Conservation (phyloP, 2,329 filamentous ascomycete genomes). For the Fusarium heterosporum region DNA sequence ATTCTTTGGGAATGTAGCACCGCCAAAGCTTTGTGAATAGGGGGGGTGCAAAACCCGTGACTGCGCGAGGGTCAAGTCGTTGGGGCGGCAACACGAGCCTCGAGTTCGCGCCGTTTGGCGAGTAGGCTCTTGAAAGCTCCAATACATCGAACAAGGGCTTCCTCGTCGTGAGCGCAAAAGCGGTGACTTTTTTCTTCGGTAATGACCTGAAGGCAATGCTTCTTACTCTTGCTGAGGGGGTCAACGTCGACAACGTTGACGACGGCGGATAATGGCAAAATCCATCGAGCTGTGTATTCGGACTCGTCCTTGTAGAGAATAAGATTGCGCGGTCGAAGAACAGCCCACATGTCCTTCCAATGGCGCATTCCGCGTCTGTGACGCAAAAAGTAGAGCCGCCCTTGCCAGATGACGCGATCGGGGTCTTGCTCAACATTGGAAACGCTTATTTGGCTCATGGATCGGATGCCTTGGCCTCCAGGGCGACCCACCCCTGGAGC, state of each 20-base stretch:
- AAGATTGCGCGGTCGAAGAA: constrained; percentile 85
- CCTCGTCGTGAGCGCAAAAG: constrained; percentile 83
- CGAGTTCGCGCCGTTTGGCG: constrained; percentile 74
- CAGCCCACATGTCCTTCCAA: constrained; percentile 96
- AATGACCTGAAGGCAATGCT: constrained; percentile 90
- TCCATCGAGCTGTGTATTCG: constrained; percentile 88
- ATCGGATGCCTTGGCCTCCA: constrained; percentile 59
- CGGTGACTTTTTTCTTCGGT: constrained; percentile 88
- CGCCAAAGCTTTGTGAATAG: constrained; percentile 9
- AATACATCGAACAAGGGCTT: constrained; percentile 83
- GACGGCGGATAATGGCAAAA: constrained; percentile 81
- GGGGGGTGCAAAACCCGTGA: background rate
- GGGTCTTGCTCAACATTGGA: constrained; percentile 70
- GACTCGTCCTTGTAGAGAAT: constrained; percentile 93
- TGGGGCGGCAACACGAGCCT: constrained; percentile 58
- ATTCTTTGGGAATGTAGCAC: constrained; percentile 26
- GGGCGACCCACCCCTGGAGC: constrained; percentile 40
- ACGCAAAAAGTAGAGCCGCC: constrained; percentile 86
- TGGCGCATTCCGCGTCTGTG: constrained; percentile 85
- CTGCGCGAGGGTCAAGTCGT: constrained; percentile 23
- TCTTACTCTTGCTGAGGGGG: constrained; percentile 84
- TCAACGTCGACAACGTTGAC: constrained; percentile 95
- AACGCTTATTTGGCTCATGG: constrained; percentile 72
- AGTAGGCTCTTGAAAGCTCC: constrained; percentile 91
- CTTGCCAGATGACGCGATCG: constrained; percentile 93